A percentile compares a stretch with the other conserved stretches of the same genome.
Evolutionary conservation across 2,329 filamentous ascomycete genomes (phyloP).

Genomic region (Fusarium sp.): DNA sequence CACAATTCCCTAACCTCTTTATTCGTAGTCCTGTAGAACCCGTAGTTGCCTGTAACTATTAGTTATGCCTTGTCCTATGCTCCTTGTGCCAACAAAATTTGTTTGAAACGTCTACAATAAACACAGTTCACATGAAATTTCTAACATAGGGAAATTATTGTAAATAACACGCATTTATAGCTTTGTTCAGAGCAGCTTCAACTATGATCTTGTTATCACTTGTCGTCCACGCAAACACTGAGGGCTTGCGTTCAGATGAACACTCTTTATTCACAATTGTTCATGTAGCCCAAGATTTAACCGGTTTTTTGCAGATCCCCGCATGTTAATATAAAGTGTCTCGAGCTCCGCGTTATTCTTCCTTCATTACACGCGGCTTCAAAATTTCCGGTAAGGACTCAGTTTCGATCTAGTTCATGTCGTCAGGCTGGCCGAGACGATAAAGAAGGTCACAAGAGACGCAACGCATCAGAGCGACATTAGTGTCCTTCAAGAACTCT

Average conservation of each 20-base stretch:
- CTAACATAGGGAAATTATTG: neutral
- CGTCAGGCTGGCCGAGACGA: neutral
- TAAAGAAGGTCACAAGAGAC: neutral
- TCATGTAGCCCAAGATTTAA: neutral
- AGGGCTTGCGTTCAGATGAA: neutral
- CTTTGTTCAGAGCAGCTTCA: neutral
- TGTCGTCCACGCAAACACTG: neutral
- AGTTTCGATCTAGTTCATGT: neutral
- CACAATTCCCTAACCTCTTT: neutral
- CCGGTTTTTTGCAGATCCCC: neutral
- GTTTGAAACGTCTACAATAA: neutral
- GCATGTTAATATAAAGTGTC: neutral
- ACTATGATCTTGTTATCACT: neutral
- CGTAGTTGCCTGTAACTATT: neutral
- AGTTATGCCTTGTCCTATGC: neutral
- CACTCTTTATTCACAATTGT: neutral
- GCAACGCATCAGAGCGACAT: neutral
- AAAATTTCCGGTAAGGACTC: conserved; percentile 1
- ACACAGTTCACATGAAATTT: neutral
- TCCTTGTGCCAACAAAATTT: neutral
- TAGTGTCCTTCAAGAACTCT: neutral
- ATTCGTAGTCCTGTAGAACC: neutral
- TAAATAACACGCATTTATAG: neutral
- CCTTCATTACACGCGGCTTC: neutral
- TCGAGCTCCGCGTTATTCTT: neutral